These are phyloP conservation scores for Neurospora sp. DNA, from an alignment of 2,329 filamentous ascomycete species.

Conservation along the genomic window DNA sequence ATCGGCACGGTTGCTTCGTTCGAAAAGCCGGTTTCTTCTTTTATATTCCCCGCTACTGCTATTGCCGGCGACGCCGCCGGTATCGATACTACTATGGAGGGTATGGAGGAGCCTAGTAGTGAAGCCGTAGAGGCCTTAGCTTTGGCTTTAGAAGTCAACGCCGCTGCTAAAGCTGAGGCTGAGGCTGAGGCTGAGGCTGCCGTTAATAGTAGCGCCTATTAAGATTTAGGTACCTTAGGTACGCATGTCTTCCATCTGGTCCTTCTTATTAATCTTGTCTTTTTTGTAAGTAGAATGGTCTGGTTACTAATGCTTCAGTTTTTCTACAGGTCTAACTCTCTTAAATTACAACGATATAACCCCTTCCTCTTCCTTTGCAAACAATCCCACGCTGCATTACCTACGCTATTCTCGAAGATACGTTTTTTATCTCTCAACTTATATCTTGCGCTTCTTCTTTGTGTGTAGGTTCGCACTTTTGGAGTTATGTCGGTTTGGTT, in stretches of 20 bases:
- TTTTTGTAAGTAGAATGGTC: no score
- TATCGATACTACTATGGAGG: background rate
- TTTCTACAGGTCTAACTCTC: background rate
- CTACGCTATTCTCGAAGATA: background rate
- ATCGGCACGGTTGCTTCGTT: no score
- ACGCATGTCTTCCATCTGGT: background rate
- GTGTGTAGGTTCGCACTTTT: background rate
- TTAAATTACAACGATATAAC: background rate
- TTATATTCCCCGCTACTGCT: background rate
- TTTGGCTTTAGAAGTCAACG: background rate
- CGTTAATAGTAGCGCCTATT: background rate
- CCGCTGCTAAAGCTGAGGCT: background rate
- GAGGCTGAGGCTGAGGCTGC: background rate
- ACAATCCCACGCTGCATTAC: no score
- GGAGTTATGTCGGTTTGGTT: background rate
- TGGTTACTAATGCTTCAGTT: no score
- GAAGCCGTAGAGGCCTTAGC: background rate
- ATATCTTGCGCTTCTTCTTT: background rate
- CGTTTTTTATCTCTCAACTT: background rate
- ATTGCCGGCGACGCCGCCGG: background rate
- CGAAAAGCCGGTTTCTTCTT: background rate
- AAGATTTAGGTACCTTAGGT: background rate
- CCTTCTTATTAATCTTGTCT: background rate
- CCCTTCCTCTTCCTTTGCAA: background rate
- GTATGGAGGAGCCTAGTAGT: background rate